Evolutionary conservation across 2,329 filamentous ascomycete genomes (phyloP), one percentile per base, ranked within the genome.

Genomic region (Trichoderma breve): DNA sequence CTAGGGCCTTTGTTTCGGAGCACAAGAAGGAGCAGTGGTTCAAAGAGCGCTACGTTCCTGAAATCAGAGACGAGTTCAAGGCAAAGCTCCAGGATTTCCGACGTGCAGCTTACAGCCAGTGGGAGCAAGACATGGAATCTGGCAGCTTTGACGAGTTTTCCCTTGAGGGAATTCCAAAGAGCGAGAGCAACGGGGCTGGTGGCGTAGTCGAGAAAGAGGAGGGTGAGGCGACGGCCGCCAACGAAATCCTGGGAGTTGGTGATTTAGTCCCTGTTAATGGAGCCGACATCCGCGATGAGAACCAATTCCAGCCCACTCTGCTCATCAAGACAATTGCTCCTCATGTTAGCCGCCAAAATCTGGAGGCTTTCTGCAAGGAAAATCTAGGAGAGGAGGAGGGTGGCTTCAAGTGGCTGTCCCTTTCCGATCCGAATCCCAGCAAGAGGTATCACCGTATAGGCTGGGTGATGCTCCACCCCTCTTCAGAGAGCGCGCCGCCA

Each of bases 1-100:
- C 96, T 0, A 91, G 94, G 75, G 86, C 89, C 1, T 99, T 99
- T 80, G 96, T 99, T 55, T 89, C 92, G 64, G 92, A 94, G 76
- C 96, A 99, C 82, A 97, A 97, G 80, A 90, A 91, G 57, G 96
- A 99, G 81, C 95, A 99, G 80, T 99, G 96, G 96, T 99, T 99
- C 84, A 93, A 92, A 76, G 96, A 99, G 82, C 91, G 94, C 79
- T 99, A 99, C 77, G 91, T 97, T 34, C 89, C 93, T 1, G 93
- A 96, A 76, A 90, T 95, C 70, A 88, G 93, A 67, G 91, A 95
- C 75, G 86, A 88, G 2, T 89, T 98, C 77, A 91, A 92, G 71
- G 84, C 86, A 73, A 92, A 93, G 77, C 84, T 98, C 68, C 92
- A 92, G 80, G 92, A 94, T 61, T 94, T 93, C 79, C 92, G 97